Base-by-base conservation (phyloP, 2,329 filamentous ascomycete species). In the Scleromitrula shiraiana region DNA sequence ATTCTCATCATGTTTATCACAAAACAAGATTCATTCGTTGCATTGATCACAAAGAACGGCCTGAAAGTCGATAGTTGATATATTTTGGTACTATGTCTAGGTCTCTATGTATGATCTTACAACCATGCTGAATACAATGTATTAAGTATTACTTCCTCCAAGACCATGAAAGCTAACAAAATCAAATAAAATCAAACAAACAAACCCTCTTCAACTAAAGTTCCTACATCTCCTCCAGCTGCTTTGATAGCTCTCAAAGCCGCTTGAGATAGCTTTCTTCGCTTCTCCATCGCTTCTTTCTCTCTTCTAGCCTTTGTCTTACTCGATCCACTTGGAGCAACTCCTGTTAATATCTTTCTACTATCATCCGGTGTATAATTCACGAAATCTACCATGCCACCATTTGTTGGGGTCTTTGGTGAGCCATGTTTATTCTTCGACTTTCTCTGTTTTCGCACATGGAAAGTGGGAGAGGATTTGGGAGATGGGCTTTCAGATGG, bases 251-350 rank as follows among this genome's bases (percentile, higher is more conserved):
- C 83, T 64, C 78, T 78, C 53, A 83, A 68, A 24, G 85, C 82
- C 7, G 80, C 80, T 64, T 86, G 79, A 59, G 77, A 82, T 47
- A 90, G 63, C 62, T 77, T 75, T 56, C 82, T 70, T 59, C 86
- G 73, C 67, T 83, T 82, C 62, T 96, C 91, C 45, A 77, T 73
- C 2, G 88, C 88, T 69, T 96, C 91, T 65, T 88, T 85, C 66
- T 97, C 91, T 42, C 93, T 72, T 47, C 89, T 72, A n/a, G 88
- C 88, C 65, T 96, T 96, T 7, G 93, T 97, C 76, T 97, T 97
- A 56, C 80, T 86, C 57, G 83, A 89, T 8, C 93, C 93, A 55
- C 84, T 90, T 1, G 91, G 91, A 38, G 93, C 93, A 10, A 98
- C 93, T 5, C 90, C 91, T 7, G 80, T 88, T 66, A 98, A 78